phyloP scores from a whole-genome alignment of 2,329 filamentous ascomycete species.

The Curvularia hawaiiensis region DNA sequence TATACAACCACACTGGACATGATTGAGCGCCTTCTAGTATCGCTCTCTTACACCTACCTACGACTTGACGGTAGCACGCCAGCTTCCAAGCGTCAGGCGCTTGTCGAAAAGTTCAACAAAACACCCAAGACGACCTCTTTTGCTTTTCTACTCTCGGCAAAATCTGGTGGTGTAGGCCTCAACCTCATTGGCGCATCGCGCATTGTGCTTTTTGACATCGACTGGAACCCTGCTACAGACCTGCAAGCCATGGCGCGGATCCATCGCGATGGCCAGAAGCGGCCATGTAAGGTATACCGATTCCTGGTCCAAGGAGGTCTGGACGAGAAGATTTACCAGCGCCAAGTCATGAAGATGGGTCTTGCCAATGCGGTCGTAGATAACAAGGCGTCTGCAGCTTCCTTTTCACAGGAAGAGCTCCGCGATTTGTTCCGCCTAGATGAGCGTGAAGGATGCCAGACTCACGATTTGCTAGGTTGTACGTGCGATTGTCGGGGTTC shows the following conservation, averaged over 20 bases:
- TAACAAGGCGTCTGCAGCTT: conserved; percentile 63
- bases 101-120: conserved; percentile 74
- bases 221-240: conserved; percentile 78
- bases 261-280: conserved; percentile 73
- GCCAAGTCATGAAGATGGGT: conserved; percentile 73
- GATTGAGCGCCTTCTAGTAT: conserved; percentile 64
- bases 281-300: conserved; percentile 71
- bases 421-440: conserved; percentile 71
- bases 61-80: conserved; percentile 73
- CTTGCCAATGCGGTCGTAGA: conserved; percentile 75
- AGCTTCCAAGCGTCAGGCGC: conserved; percentile 65
- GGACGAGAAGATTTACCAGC: conserved; percentile 77
- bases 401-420: conserved; percentile 70
- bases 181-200: conserved; percentile 74
- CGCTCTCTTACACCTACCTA: conserved; percentile 66
- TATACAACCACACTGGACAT: conserved; percentile 75
- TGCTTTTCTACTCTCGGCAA: conserved; percentile 74
- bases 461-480: conserved; percentile 70
- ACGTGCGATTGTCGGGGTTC: conserved; percentile 62
- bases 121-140: conserved; percentile 62
- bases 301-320: conserved; percentile 70
- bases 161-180: conserved; percentile 71
- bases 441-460: conserved; percentile 65
- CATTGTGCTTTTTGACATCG: conserved; percentile 73
- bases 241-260: conserved; percentile 77